Evolutionary conservation across 352 stramenopile genomes (phyloP).

Genomic region (Pythium volutum): DNA sequence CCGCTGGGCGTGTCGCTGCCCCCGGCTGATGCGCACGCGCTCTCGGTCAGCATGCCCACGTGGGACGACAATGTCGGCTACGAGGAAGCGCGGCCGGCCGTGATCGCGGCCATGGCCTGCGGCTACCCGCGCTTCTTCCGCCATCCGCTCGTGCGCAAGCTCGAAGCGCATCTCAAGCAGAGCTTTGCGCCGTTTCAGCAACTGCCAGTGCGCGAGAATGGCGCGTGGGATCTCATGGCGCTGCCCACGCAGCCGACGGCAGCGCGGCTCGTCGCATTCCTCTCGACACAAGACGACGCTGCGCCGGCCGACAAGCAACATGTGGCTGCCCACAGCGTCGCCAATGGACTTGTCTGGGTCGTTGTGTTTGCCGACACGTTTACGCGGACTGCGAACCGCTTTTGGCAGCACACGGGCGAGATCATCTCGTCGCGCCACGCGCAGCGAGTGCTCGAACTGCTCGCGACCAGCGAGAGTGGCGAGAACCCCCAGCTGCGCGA

Average conservation of each 20-base stretch:
- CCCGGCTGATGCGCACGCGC: constrained; percentile 59
- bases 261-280: constrained; percentile 61
- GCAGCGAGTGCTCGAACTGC: constrained; percentile 43
- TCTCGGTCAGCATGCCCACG: constrained; percentile 81
- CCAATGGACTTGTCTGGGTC: constrained; percentile 52
- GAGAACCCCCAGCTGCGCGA: constrained; percentile 13
- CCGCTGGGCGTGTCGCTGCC: constrained; percentile 75
- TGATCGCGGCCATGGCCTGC: constrained; percentile 73
- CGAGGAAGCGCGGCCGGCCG: constrained; percentile 73
- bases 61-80: constrained; percentile 90
- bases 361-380: constrained; percentile 74
- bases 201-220: constrained; percentile 19
- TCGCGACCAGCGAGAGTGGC: constrained; percentile 27
- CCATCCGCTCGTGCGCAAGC: constrained; percentile 77
- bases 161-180: constrained; percentile 40
- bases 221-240: constrained; percentile 40
- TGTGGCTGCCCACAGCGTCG: constrained; percentile 34
- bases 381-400: constrained; percentile 62
- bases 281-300: constrained; percentile 33
- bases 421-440: constrained; percentile 89
- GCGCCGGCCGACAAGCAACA: background rate
- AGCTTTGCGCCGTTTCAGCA: constrained; percentile 22
- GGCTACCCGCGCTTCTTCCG: constrained; percentile 94
- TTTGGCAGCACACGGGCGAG: constrained; percentile 94
- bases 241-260: constrained; percentile 61